Percentiles rank a stretch among this genome's conserved stretches.
phyloP scores from a whole-genome alignment of 2,329 filamentous ascomycete genomes.

The Hymenoscyphus scutula region DNA sequence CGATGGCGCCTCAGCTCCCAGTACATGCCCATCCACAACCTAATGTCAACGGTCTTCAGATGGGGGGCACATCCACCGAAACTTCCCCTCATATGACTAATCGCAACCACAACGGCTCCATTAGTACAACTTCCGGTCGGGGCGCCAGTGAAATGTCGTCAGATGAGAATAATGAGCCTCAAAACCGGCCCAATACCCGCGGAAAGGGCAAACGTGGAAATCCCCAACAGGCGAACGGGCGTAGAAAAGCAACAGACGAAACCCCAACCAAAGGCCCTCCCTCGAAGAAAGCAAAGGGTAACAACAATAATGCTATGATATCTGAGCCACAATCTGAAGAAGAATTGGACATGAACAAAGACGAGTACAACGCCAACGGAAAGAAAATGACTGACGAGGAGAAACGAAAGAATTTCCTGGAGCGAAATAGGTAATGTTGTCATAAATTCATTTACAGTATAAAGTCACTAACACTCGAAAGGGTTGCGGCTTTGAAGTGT shows the following conservation, averaged over 20 bases:
- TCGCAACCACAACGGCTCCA: constrained; percentile 42
- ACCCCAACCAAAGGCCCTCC: constrained; percentile 58
- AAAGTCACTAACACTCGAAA: constrained; percentile 41
- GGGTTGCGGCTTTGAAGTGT: constrained; percentile 94
- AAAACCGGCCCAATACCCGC: constrained; percentile 62
- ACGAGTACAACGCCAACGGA: constrained; percentile 57
- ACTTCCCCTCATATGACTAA: constrained; percentile 51
- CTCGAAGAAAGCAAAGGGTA: constrained; percentile 71
- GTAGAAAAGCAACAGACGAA: constrained; percentile 73
- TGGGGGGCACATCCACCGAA: constrained; percentile 26
- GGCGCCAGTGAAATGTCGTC: constrained; percentile 62
- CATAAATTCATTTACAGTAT: neutral
- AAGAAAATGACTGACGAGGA: constrained; percentile 98
- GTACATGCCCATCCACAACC: constrained; percentile 33
- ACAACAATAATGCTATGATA: constrained; percentile 40
- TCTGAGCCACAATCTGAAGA: constrained; percentile 37
- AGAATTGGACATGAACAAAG: constrained; percentile 50
- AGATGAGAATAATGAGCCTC: constrained; percentile 63
- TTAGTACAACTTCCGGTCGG: constrained; percentile 44
- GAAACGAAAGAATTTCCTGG: constrained; percentile 96
- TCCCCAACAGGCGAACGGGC: constrained; percentile 53
- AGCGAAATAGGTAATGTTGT: constrained; percentile 78
- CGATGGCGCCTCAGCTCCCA: constrained; percentile 32
- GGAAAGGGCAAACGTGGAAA: constrained; percentile 68
- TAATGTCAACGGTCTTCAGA: constrained; percentile 18